phyloP scores from a whole-genome alignment of 495 filamentous ascomycete genomes.

The Penicillium cosmopolitanum region DNA sequence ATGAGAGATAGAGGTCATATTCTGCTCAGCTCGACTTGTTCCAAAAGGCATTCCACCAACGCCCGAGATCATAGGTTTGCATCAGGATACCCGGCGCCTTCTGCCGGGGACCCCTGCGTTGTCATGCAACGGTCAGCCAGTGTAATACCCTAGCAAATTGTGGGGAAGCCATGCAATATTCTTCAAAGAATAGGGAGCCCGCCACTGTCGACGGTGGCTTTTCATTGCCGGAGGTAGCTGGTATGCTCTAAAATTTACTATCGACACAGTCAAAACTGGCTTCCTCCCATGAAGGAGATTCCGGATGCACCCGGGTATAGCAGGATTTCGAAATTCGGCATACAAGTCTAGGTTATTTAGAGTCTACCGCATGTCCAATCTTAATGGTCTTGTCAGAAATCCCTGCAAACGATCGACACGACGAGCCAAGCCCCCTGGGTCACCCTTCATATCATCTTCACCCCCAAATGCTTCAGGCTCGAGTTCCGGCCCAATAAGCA shows the following conservation, averaged over 20 bases:
- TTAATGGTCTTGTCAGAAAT: background rate
- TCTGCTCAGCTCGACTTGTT: background rate
- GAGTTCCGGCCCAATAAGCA: conserved; percentile 23
- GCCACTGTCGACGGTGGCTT: background rate
- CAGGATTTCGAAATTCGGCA: background rate
- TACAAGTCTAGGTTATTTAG: background rate
- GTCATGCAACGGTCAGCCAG: background rate
- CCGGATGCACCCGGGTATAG: too few species aligned
- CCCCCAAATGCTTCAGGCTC: conserved; percentile 20
- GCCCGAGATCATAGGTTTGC: background rate
- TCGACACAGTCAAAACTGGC: too few species aligned
- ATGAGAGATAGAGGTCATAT: background rate
- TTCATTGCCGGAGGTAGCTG: background rate
- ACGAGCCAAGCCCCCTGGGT: conserved; percentile 20
- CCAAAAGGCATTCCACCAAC: background rate
- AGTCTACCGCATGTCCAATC: background rate
- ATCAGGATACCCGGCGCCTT: background rate
- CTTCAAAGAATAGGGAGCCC: background rate
- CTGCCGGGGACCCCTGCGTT: background rate
- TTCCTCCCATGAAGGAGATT: too few species aligned
- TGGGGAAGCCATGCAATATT: background rate
- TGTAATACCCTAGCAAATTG: background rate
- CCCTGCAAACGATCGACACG: background rate
- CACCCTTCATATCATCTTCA: conserved; percentile 25
- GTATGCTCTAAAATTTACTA: background rate